These are phyloP conservation scores for Volutella citrinella DNA, from an alignment of 2,329 filamentous ascomycete genomes.

Conservation along the genomic window DNA sequence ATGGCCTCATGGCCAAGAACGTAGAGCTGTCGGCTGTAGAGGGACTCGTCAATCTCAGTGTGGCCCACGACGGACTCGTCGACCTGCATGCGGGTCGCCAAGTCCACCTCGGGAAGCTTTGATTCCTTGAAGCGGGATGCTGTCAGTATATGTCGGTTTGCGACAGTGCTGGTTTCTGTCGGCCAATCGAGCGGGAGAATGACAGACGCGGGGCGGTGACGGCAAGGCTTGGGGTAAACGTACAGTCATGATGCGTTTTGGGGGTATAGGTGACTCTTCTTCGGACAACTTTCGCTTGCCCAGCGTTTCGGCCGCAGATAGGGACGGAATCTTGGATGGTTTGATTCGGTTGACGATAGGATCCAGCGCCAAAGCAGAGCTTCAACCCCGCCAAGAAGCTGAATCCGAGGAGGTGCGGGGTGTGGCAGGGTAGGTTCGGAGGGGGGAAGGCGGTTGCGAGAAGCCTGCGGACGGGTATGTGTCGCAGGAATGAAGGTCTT, in stretches of 20 bases:
- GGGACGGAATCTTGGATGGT: slow-evolving; percentile 34
- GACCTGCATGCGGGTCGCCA: slow-evolving; percentile 64
- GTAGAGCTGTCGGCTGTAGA: slow-evolving; percentile 73
- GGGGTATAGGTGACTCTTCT: slow-evolving; percentile 55
- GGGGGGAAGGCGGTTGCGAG: neutral
- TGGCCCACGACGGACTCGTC: slow-evolving; percentile 55
- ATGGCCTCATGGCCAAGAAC: slow-evolving; percentile 78
- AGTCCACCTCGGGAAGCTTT: slow-evolving; percentile 57
- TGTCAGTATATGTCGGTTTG: slow-evolving; percentile 14
- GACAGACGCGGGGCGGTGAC: slow-evolving; percentile 4
- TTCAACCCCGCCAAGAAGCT: slow-evolving; percentile 33
- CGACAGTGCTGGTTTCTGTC: no score
- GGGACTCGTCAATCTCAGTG: slow-evolving; percentile 67
- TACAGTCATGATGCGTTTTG: slow-evolving; percentile 62
- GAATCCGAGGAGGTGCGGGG: slow-evolving; percentile 11
- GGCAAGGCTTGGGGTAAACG: slow-evolving; percentile 31
- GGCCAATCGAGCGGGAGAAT: no score
- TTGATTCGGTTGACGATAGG: slow-evolving; percentile 16
- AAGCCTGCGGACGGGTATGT: slow-evolving; percentile 12
- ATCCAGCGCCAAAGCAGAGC: slow-evolving; percentile 35
- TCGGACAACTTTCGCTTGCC: slow-evolving; percentile 66
- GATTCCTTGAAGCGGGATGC: slow-evolving; percentile 36
- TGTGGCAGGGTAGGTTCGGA: neutral
- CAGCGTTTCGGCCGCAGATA: slow-evolving; percentile 46
- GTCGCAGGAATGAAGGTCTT: slow-evolving; percentile 15